Evolutionary conservation across 305 asterid species (phyloP), one percentile per base, ranked within the genome.

Genomic region (Striga hermonthica): DNA sequence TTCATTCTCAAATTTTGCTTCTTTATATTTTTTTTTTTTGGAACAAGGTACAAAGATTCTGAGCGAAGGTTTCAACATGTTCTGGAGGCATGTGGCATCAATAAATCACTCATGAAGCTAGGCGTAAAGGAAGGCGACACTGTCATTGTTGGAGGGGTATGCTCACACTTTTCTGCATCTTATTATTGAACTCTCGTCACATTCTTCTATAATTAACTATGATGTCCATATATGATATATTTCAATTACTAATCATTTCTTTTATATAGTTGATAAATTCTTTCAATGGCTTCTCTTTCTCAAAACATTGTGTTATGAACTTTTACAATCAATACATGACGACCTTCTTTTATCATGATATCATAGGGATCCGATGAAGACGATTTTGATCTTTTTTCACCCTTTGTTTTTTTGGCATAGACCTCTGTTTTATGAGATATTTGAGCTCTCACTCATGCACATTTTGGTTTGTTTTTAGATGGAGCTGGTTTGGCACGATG

Each of bases 101-200:
- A 82, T 65, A 92, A 89, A 79, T 78, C 95, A 63, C 97, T 92
- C 64, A 62, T 43, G 64, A 92, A 84, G 78, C 90, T 75, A 54
- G 98, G 97, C 2, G 95, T 92, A 5, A 92, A 87, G 79, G 98
- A 92, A 68, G 96, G 95, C 1, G 94, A 92, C 74, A 84, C 93
- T 2, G 97, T 92, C 63, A 14, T 80, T 14, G 84, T 92, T 70
- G 96, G 97, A 66, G 95, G 81, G 81, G 98, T 92, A 82, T 48
- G 82, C 64, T 13, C 44, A 12, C 40, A 39, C 11, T 16, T 44
- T 67, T 40, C 45, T 34, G 49, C 41, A n/a, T 41, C 57, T 72
- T 5, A 37, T 54, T n/a, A 52, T 52, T 9, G n/a, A 15, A 56
- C 57, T 50, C 48, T 49, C 60, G 52, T 53, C 48, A 34, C 13